phyloP scores from a whole-genome alignment of 768 basidiomycete genomes.

The Russula sp. region DNA sequence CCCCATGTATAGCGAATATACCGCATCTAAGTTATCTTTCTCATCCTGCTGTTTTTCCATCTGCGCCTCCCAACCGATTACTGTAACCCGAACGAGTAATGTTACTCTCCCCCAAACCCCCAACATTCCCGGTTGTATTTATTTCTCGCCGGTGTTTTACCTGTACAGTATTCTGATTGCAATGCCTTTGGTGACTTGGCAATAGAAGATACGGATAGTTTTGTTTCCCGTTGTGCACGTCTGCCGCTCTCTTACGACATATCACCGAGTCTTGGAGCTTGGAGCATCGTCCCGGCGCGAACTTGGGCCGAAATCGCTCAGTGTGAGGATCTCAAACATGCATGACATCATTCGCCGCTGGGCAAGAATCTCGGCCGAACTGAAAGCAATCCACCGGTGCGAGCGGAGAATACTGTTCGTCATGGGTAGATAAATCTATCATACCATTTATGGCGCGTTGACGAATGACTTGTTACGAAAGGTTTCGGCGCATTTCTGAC shows the following conservation, averaged over 20 bases:
- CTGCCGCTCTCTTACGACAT: neutral
- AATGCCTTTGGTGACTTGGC: neutral
- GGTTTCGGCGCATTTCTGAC: no score
- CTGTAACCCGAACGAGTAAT: neutral
- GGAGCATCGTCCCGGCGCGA: neutral
- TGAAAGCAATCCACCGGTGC: neutral
- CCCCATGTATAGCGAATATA: constrained; percentile 5
- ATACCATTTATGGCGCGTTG: neutral
- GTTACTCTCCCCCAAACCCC: neutral
- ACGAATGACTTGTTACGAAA: neutral
- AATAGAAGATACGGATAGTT: neutral
- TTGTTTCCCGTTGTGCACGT: neutral
- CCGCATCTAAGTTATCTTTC: neutral
- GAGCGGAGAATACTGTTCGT: neutral
- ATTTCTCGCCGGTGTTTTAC: neutral
- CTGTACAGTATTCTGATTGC: no score
- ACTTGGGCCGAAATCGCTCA: neutral
- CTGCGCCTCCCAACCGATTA: constrained; percentile 14
- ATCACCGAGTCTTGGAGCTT: neutral
- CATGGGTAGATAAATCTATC: neutral
- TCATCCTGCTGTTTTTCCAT: neutral
- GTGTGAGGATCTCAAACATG: neutral
- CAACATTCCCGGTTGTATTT: neutral
- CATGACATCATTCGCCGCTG: neutral
- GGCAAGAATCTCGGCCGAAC: neutral